Evolutionary conservation across 2,329 filamentous ascomycete genomes (phyloP).

Genomic region (Claviceps purpurea): DNA sequence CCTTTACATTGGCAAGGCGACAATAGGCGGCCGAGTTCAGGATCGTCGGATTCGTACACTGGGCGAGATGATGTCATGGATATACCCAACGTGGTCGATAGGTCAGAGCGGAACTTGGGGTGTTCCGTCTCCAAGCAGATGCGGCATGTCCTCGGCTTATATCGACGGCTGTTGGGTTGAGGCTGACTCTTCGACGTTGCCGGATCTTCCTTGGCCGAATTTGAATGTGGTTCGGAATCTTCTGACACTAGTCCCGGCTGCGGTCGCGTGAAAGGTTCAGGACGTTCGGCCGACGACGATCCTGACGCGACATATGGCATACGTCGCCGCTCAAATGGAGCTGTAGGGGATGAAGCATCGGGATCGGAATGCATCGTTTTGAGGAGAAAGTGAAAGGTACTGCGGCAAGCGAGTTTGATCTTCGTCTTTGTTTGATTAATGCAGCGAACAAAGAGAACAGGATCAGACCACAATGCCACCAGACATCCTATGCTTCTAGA

Average conservation of each 20-base stretch:
- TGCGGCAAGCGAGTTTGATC: background rate
- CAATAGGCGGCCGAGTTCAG: constrained; percentile 62
- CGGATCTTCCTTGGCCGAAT: background rate
- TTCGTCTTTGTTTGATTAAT: background rate
- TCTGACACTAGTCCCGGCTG: background rate
- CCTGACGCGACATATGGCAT: constrained; percentile 2
- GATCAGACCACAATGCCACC: background rate
- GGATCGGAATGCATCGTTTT: constrained; percentile 15
- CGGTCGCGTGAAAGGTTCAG: constrained; percentile 1
- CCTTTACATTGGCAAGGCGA: constrained; percentile 91
- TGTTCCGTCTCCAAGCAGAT: constrained; percentile 68
- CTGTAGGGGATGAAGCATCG: constrained; percentile 13
- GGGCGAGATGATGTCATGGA: constrained; percentile 21
- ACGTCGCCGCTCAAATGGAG: constrained; percentile 1
- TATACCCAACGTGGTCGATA: constrained; percentile 20
- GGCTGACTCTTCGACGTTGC: constrained; percentile 6
- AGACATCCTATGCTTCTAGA: constrained; percentile 2
- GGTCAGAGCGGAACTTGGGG: constrained; percentile 30
- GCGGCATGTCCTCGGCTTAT: constrained; percentile 64
- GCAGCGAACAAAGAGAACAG: background rate
- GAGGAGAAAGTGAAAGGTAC: background rate
- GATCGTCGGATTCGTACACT: constrained; percentile 60
- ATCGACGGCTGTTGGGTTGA: constrained; percentile 27
- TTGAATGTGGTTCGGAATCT: background rate
- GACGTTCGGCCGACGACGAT: background rate